Evolutionary conservation across 2,329 filamentous ascomycete genomes (phyloP).

Genomic region (Aspergillus ibericus): DNA sequence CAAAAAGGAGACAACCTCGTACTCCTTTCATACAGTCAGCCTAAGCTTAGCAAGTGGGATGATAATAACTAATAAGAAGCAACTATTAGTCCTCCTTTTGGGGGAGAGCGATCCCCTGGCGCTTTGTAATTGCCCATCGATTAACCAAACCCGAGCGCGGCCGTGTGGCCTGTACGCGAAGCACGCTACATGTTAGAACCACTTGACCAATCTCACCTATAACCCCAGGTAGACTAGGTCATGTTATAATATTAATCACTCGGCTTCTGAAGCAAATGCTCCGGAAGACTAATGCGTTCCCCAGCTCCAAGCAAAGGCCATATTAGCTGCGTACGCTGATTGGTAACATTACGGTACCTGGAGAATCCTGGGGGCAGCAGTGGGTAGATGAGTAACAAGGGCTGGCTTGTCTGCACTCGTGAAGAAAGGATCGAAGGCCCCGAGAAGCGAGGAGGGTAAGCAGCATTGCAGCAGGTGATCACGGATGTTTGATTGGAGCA

Average conservation of each 20-base stretch:
- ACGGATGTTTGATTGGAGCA: conserved; percentile 7
- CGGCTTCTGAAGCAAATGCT: conserved; percentile 5
- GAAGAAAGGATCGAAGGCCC: conserved; percentile 9
- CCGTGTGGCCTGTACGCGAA: neutral
- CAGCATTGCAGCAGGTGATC: conserved; percentile 14
- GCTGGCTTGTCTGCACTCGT: neutral
- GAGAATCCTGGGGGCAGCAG: neutral
- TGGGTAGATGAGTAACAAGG: neutral
- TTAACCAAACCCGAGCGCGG: neutral
- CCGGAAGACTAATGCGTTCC: conserved; percentile 3
- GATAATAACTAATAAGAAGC: neutral
- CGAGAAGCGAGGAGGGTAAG: conserved; percentile 16
- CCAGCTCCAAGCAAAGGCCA: neutral
- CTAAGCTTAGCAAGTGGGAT: neutral
- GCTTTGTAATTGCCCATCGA: neutral
- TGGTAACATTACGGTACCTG: conserved; percentile 11
- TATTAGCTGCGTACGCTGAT: neutral
- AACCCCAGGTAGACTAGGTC: neutral
- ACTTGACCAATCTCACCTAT: neutral
- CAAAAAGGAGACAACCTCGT: conserved; percentile 9
- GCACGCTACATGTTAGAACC: neutral
- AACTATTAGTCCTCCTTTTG: neutral
- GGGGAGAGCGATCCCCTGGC: neutral
- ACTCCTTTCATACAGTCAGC: neutral
- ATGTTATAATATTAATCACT: neutral